phyloP scores from a whole-genome alignment of 2,329 filamentous ascomycete species.

The Stenocarpella maydis region DNA sequence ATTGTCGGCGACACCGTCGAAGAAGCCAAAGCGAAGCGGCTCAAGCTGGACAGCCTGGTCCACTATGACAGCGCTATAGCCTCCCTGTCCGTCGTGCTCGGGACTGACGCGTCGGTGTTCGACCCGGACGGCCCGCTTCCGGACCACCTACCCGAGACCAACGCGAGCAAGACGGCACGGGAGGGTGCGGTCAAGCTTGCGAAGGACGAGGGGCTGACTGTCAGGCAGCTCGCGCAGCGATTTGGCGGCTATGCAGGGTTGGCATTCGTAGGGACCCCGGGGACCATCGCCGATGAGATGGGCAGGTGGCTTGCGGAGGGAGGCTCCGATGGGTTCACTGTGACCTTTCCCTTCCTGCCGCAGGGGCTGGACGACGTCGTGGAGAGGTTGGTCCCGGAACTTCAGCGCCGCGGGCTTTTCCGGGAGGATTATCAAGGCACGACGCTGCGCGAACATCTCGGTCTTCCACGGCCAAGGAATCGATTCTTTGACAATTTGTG shows the following conservation, averaged over 20 bases:
- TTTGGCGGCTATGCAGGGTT: constrained; percentile 59
- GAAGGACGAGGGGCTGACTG: constrained; percentile 53
- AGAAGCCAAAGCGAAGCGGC: constrained; percentile 57
- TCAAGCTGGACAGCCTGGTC: constrained; percentile 59
- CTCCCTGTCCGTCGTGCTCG: constrained; percentile 57
- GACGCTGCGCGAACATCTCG: constrained; percentile 62
- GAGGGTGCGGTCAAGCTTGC: constrained; percentile 55
- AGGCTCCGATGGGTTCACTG: constrained; percentile 60
- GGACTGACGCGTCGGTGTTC: constrained; percentile 55
- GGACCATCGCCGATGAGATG: constrained; percentile 59
- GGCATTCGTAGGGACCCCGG: constrained; percentile 59
- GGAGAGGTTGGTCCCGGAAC: constrained; percentile 55
- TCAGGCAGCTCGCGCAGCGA: constrained; percentile 60
- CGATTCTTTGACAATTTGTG: constrained; percentile 44
- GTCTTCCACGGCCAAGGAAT: constrained; percentile 56
- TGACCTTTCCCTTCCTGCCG: constrained; percentile 58
- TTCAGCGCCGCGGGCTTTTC: constrained; percentile 60
- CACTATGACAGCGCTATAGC: constrained; percentile 63
- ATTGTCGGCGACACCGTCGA: constrained; percentile 58
- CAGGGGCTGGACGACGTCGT: constrained; percentile 59
- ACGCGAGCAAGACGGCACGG: constrained; percentile 59
- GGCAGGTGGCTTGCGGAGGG: constrained; percentile 55
- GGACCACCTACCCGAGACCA: constrained; percentile 58
- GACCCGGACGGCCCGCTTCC: constrained; percentile 60
- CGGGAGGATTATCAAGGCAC: constrained; percentile 59